Conservation (phyloP, 2,329 filamentous ascomycete species). For the Achaetomium macrosporum region DNA sequence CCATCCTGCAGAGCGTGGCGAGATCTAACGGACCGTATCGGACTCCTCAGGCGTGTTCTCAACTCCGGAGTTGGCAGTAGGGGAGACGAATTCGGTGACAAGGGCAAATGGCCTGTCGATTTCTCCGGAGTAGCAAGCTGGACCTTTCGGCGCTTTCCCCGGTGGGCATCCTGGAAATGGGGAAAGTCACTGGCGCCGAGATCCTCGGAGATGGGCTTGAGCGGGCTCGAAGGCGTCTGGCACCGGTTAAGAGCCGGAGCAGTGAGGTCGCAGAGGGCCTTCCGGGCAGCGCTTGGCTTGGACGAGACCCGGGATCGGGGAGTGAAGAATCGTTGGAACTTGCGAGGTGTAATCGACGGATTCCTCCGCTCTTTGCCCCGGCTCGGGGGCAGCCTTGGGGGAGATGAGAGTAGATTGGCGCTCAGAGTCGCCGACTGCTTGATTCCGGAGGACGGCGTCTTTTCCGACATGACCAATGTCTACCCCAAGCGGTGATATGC, state of each 20-base stretch:
- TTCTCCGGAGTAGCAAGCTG: constrained; percentile 35
- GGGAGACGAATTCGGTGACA: constrained; percentile 25
- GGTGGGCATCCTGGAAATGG: constrained; percentile 23
- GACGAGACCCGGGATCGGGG: constrained; percentile 39
- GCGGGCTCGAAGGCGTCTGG: constrained; percentile 37
- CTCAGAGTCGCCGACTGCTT: constrained; percentile 21
- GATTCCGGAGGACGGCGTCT: constrained; percentile 15
- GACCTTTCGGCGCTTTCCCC: constrained; percentile 35
- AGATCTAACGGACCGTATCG: constrained; percentile 31
- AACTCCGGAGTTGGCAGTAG: constrained; percentile 17
- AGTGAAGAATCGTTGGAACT: constrained; percentile 50
- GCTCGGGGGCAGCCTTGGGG: constrained; percentile 21
- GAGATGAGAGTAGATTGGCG: constrained; percentile 26
- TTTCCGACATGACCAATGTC: constrained; percentile 17
- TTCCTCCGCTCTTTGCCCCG: constrained; percentile 41
- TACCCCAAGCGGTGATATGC: not conserved
- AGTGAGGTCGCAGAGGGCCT: constrained; percentile 38
- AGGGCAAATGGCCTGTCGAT: constrained; percentile 30
- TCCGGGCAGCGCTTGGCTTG: constrained; percentile 34
- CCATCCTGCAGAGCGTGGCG: constrained; percentile 26
- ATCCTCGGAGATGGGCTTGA: constrained; percentile 31
- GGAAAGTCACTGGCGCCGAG: constrained; percentile 14
- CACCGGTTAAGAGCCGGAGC: constrained; percentile 36
- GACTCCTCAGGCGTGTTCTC: constrained; percentile 31
- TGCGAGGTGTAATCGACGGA: constrained; percentile 49